phyloP scores from a whole-genome alignment of 2,329 filamentous ascomycete species.

The Nectriaceae sp. region DNA sequence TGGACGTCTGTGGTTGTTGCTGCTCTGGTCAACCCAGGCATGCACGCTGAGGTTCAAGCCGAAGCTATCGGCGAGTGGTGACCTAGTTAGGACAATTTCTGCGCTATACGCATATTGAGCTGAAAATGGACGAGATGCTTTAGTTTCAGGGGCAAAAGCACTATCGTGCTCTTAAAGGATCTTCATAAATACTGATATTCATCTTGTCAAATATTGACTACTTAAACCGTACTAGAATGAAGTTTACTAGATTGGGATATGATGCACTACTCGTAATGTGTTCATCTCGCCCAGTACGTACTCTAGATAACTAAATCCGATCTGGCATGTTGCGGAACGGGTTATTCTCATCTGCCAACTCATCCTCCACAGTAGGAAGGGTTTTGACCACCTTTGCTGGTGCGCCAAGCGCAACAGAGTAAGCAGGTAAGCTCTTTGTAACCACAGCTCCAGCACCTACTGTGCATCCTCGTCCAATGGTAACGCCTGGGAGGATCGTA shows the following conservation, averaged over 20 bases:
- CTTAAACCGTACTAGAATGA: too few species aligned
- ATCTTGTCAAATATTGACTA: too few species aligned
- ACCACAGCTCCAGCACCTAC: conserved; percentile 49
- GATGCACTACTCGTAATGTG: too few species aligned
- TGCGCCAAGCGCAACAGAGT: conserved; percentile 47
- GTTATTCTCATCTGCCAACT: conserved; percentile 27
- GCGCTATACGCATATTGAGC: too few species aligned
- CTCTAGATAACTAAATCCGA: conserved; percentile 12
- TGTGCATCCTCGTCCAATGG: conserved; percentile 52
- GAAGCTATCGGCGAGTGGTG: conserved; percentile 11
- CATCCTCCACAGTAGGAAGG: conserved; percentile 39
- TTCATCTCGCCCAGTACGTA: too few species aligned
- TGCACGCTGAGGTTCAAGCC: conserved; percentile 18
- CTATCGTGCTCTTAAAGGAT: too few species aligned
- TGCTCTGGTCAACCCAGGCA: conserved; percentile 15
- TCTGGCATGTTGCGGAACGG: conserved; percentile 29
- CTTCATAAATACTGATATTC: too few species aligned
- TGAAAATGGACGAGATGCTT: too few species aligned
- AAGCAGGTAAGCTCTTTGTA: conserved; percentile 49
- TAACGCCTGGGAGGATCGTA: conserved; percentile 55
- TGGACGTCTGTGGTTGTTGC: conserved; percentile 19
- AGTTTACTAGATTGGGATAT: too few species aligned
- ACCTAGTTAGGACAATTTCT: too few species aligned
- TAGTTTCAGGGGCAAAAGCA: too few species aligned
- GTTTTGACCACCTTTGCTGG: conserved; percentile 50